phyloP scores from a whole-genome alignment of 192 early-diverging fungal species.

The Coemansia sp. region DNA sequence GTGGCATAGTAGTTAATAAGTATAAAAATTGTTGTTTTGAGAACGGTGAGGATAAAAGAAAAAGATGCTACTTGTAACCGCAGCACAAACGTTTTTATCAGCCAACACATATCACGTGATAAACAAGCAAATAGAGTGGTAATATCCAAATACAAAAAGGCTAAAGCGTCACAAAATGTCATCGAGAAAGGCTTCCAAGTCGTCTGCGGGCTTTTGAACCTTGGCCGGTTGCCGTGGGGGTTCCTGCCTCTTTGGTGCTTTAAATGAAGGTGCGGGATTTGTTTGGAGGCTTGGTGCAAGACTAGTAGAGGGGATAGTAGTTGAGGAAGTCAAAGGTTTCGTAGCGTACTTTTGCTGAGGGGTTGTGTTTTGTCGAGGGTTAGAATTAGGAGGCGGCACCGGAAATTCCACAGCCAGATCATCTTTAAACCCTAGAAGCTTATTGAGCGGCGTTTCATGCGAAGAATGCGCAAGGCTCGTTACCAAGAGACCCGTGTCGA shows the following conservation, averaged over 20 bases:
- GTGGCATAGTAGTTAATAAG: constrained; percentile 14
- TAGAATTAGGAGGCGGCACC: background rate
- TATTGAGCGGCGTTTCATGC: background rate
- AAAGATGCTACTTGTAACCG: background rate
- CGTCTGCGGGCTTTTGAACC: constrained; percentile 17
- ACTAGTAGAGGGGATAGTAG: background rate
- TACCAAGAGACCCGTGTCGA: constrained; percentile 17
- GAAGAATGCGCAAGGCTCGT: background rate
- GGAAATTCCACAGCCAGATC: background rate
- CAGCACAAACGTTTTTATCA: too few relatives aligned
- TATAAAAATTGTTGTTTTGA: background rate
- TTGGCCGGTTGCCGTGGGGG: background rate
- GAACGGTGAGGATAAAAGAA: background rate
- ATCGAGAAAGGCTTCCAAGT: constrained; percentile 45
- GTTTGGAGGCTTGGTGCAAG: background rate
- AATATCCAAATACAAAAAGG: background rate
- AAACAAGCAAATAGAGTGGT: too few relatives aligned
- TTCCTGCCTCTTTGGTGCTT: background rate
- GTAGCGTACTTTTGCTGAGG: background rate
- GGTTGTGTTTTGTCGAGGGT: background rate
- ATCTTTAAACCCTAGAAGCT: background rate
- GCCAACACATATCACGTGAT: too few relatives aligned
- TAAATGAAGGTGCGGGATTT: background rate
- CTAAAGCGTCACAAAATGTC: constrained; percentile 24
- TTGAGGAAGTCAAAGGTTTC: background rate